Evolutionary conservation across 2,329 filamentous ascomycete species (phyloP), one percentile per base, ranked within the genome.

Genomic region (Scytalidium sp.): DNA sequence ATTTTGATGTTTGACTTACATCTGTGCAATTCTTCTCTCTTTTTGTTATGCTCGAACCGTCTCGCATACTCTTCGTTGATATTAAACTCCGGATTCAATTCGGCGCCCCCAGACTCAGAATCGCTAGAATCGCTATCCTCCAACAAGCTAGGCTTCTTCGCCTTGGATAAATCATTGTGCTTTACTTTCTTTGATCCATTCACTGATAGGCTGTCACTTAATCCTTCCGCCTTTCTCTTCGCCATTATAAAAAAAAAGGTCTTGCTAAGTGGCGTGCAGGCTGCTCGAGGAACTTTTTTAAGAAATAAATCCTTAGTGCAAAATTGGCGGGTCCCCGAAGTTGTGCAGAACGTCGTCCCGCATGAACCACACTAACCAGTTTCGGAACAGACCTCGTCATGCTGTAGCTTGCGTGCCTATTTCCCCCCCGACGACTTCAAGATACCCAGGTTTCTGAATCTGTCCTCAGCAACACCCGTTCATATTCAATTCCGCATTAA

Each of bases 41-140:
- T 96, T 75, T 97, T 97, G 73, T 99, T 99, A 72, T 97, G 81
- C 69, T 99, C 94, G 61, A 96, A 97, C 39, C 90, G 80, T 59
- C 81, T 83, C 41, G 94, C 94, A 68, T 86, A 99, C 46, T 95
- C 90, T 66, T 91, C 78, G 69, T 99, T 97, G 70, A 99, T 85
- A 66, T 88, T 91, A 67, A 97, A 80, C 23, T 68, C 67, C 32
- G 58, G 62, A 15, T 63, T 56, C 50, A 64, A 67, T 58, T 59
- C 63, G 61, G 58, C 68, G 62, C 61, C 65, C 47, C 63, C 64
- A 45, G 63, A 65, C 21, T 68, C 65, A 41, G 64, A 58, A 10
- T 65, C 65, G 15, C 58, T 61, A 4, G 68, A 66, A 50, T 67
- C 66, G 40, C 67, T 68, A 49, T 83, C 80, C 56, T 83, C 80